phyloP scores from a whole-genome alignment of 163 green algal species.

The Coccomyxa subellipsoidea region DNA sequence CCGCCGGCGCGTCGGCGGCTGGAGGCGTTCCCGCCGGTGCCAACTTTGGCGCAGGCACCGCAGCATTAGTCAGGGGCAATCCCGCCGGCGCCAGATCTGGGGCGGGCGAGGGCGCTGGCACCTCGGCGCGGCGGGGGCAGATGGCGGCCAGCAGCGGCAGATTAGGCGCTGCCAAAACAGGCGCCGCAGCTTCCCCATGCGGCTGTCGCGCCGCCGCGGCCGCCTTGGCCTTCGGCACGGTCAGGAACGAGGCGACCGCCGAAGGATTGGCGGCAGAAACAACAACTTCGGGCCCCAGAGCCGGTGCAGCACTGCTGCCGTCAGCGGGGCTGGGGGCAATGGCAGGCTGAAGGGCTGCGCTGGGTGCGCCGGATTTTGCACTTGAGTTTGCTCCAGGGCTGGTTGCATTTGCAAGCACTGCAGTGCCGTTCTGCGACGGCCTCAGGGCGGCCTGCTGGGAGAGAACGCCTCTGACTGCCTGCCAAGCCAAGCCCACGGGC shows the following conservation, averaged over 20 bases:
- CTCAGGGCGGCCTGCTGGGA: background rate
- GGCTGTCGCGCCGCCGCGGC: background rate
- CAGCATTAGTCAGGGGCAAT: background rate
- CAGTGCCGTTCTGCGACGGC: background rate
- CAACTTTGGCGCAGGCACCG: background rate
- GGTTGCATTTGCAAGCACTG: background rate
- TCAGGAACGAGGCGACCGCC: background rate
- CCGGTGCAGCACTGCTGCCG: background rate
- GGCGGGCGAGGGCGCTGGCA: background rate
- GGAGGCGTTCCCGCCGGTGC: background rate
- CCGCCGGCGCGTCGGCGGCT: background rate
- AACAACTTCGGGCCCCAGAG: too few relatives aligned
- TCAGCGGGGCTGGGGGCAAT: background rate
- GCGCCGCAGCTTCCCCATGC: background rate
- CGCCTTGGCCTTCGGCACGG: background rate
- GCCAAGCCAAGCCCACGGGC: background rate
- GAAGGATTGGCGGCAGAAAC: background rate
- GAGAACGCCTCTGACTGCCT: background rate
- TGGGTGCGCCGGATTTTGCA: background rate
- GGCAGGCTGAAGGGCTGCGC: background rate
- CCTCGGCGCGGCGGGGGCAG: background rate
- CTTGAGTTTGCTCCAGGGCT: background rate
- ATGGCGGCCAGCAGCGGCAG: background rate
- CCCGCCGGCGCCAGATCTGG: background rate
- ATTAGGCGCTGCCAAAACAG: background rate